Evolutionary conservation across 176 grass and related monocot genomes (phyloP).

Genomic region (Bothriochloa decipiens): DNA sequence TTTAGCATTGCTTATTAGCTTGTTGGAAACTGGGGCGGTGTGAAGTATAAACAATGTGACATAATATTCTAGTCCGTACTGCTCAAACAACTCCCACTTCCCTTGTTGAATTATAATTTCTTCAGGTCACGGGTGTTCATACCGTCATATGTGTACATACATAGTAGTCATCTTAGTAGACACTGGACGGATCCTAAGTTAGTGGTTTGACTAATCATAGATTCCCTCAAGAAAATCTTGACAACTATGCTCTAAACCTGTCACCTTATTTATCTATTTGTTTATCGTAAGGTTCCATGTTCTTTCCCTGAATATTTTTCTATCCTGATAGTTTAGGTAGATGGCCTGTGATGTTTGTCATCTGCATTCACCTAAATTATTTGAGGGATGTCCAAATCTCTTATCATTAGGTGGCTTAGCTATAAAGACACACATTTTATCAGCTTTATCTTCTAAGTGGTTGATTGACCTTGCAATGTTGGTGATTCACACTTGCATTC

Average conservation of each 20-base stretch:
- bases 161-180: slow-evolving; percentile 2
- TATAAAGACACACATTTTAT: not conserved
- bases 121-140: not conserved
- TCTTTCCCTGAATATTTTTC: not conserved
- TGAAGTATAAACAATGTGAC: not conserved
- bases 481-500: not conserved
- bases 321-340: not conserved
- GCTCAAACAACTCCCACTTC: not conserved
- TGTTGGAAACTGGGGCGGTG: not conserved
- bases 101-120: not conserved
- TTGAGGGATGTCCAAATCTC: not conserved
- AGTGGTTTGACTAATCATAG: not conserved
- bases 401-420: not conserved
- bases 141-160: not conserved
- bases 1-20: too few relatives aligned
- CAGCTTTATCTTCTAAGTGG: not conserved
- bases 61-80: not conserved
- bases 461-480: too few relatives aligned
- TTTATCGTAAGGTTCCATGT: not conserved
- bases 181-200: not conserved
- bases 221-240: not conserved
- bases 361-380: slow-evolving; percentile 4
- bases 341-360: not conserved
- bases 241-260: not conserved
- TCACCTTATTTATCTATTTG: not conserved